Evolutionary conservation across 768 basidiomycete genomes (phyloP).

Genomic region (Amanita pseudoporphyria): DNA sequence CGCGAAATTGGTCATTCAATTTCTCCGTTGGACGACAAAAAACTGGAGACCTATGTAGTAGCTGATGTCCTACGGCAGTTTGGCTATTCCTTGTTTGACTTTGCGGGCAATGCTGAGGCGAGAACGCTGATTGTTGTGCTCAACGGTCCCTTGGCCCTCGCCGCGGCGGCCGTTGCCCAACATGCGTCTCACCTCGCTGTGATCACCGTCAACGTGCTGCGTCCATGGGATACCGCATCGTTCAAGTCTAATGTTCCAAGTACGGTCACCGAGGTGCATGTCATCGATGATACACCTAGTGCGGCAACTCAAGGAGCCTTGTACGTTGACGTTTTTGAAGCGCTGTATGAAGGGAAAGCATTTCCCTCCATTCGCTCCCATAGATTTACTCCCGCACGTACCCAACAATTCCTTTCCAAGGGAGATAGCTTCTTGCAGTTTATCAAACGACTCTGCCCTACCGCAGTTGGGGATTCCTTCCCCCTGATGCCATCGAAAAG

Average conservation of each 20-base stretch:
- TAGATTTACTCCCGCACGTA: constrained; percentile 47
- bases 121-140: constrained; percentile 57
- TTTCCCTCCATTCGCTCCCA: constrained; percentile 40
- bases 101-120: constrained; percentile 56
- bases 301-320: constrained; percentile 52
- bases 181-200: constrained; percentile 46
- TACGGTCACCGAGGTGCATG: constrained; percentile 49
- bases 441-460: constrained; percentile 22
- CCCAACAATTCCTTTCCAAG: constrained; percentile 38
- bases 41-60: constrained; percentile 23
- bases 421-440: constrained; percentile 36
- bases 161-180: constrained; percentile 41
- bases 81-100: constrained; percentile 74
- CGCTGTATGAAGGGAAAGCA: constrained; percentile 33
- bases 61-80: constrained; percentile 40
- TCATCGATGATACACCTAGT: constrained; percentile 71
- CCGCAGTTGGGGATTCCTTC: constrained; percentile 21
- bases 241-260: constrained; percentile 51
- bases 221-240: constrained; percentile 71
- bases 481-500: constrained; percentile 38
- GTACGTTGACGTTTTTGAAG: constrained; percentile 63
- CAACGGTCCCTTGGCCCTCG: constrained; percentile 70
- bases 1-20: constrained; percentile 64
- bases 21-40: constrained; percentile 24
- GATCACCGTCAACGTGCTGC: constrained; percentile 67